These are phyloP conservation scores for Ceriops zippeliana DNA, from an alignment of 345 rosid species.

Conservation along the genomic window DNA sequence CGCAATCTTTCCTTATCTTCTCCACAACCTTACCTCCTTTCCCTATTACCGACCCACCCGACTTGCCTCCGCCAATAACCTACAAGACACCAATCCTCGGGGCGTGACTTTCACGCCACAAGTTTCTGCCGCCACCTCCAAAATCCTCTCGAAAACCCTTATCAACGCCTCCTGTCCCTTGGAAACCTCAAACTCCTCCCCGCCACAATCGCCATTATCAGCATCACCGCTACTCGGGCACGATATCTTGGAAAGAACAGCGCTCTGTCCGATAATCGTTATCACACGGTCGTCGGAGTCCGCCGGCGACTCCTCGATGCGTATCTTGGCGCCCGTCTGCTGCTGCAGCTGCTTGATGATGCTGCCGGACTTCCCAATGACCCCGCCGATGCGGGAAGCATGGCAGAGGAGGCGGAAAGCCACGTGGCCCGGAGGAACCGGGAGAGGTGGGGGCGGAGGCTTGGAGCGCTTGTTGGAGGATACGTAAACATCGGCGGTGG, in stretches of 20 bases:
- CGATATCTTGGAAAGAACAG: conserved; percentile 24
- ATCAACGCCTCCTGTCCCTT: conserved; percentile 77
- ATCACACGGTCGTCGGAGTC: conserved; percentile 70
- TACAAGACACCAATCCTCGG: conserved; percentile 55
- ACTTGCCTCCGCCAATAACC: conserved; percentile 63
- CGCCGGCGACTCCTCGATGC: conserved; percentile 64
- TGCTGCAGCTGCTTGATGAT: conserved; percentile 79
- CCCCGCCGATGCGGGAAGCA: conserved; percentile 66
- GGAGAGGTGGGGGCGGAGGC: conserved; percentile 36
- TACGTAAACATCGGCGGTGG: conserved; percentile 25
- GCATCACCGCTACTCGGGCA: background rate
- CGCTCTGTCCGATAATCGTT: conserved; percentile 44
- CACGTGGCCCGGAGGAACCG: conserved; percentile 54
- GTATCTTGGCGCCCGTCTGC: conserved; percentile 69
- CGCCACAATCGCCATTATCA: conserved; percentile 26
- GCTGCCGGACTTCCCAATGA: conserved; percentile 80
- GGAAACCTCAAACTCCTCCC: conserved; percentile 46
- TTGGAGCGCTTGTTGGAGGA: conserved; percentile 54
- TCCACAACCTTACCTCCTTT: conserved; percentile 83
- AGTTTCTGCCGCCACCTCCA: conserved; percentile 60
- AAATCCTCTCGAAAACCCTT: conserved; percentile 68
- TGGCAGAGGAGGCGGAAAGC: conserved; percentile 72
- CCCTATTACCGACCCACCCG: conserved; percentile 75
- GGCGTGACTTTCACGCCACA: conserved; percentile 18
- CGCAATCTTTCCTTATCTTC: conserved; percentile 72